A percentile compares a stretch with the other conserved stretches of the same genome.
Conservation (phyloP, 331 rosid genomes). For the Quercus lobata region DNA sequence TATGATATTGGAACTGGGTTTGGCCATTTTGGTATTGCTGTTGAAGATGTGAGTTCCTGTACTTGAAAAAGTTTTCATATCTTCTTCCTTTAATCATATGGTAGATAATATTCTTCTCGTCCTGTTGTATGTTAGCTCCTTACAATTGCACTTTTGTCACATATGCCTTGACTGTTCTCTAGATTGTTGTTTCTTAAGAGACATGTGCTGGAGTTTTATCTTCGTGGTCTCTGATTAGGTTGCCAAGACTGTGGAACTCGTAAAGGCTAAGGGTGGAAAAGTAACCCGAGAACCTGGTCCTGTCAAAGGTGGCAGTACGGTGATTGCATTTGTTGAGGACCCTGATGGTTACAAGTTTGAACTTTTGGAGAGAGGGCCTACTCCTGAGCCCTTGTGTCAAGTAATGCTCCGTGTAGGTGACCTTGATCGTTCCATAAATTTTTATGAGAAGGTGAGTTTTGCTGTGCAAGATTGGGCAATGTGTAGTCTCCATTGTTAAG, state of each 20-base stretch:
- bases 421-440: constrained; percentile 83
- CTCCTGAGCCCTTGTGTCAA: constrained; percentile 91
- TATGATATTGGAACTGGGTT: constrained; percentile 82
- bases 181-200: constrained; percentile 11
- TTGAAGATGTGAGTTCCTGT: constrained; percentile 76
- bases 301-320: constrained; percentile 59
- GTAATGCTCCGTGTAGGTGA: constrained; percentile 97
- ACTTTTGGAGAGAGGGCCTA: constrained; percentile 79
- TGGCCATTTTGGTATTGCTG: constrained; percentile 87
- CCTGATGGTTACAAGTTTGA: constrained; percentile 93
- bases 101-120: not conserved
- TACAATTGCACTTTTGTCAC: not conserved
- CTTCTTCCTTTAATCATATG: constrained; percentile 8
- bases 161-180: constrained; percentile 10
- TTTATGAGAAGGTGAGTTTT: constrained; percentile 76
- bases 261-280: constrained; percentile 87
- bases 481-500: constrained; percentile 4
- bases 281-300: constrained; percentile 83
- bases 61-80: constrained; percentile 10
- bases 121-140: constrained; percentile 1
- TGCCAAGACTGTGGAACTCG: constrained; percentile 73
- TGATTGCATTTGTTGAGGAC: constrained; percentile 73
- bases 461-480: not conserved
- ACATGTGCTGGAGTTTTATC: not conserved
- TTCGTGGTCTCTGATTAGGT: constrained; percentile 45